Evolutionary conservation across 225 moss, liverwort and hornwort genomes (phyloP), one percentile per base, ranked within the genome.

Genomic region (Polytrichum commune): DNA sequence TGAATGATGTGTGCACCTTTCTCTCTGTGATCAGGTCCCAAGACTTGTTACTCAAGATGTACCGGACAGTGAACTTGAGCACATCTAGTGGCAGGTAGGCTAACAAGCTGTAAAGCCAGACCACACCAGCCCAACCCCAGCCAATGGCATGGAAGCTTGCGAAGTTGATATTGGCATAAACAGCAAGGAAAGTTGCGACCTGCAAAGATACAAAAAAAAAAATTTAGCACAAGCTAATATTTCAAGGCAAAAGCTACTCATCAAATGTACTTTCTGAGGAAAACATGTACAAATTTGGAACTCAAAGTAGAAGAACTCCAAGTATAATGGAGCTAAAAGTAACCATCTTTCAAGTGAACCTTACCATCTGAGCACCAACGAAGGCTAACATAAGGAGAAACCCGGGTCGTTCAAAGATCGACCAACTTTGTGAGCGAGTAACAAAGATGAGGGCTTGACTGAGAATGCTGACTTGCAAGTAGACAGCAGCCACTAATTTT

Each of bases 361-460:
- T 68, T 72, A 82, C 78, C 82, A 82, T 62, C 53, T 90, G 90
- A 19, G 90, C 90, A 69, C 30, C 2, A 16, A 78, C 20, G 16
- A 90, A 90, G 3, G 90, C 90, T 24, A 7, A 0, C 69, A 90
- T 60, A 28, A 90, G 88, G 53, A 85, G 69, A 46, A 54, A 19
- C 13, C 90, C 90, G 10, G 90, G 90, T 74, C 85, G 69, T 64
- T 88, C 81, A 35, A 80, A 0, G 56, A 72, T 85, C 3, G 90
- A 90, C 77, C 78, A 88, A 29, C 76, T 77, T 38, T 83, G 76
- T 18, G 82, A 82, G 22, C 82, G 82, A 2, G 82, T 82, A 18
- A 90, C 90, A 60, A 90, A 90, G 28, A 90, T 90, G 18, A 90
- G 78, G 54, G 90, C 90, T 74, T 82, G 82, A 72, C 82, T 82